Percentiles rank a stretch among this genome's conserved stretches.
Evolutionary conservation across 1,139 yeast genomes (phyloP).

Genomic region (Pichia sp.): DNA sequence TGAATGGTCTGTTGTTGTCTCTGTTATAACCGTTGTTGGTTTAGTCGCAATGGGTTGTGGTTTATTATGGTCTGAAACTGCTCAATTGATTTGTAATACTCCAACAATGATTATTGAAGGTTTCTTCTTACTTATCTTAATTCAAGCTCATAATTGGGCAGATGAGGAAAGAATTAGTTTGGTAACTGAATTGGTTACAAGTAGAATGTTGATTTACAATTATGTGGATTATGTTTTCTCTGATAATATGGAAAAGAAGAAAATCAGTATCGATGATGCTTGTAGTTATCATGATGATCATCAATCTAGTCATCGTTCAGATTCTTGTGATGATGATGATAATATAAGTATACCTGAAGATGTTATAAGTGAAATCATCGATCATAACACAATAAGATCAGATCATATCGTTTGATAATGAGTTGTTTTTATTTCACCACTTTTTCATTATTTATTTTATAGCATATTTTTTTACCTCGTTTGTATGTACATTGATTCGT

Average conservation of each 20-base stretch:
- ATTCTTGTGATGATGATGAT: not conserved
- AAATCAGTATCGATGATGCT: not conserved
- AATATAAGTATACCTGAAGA: not conserved
- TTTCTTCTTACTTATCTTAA: constrained; percentile 28
- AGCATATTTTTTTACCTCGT: too few relatives aligned
- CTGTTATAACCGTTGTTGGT: constrained; percentile 23
- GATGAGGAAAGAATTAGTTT: constrained; percentile 9
- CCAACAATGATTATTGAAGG: constrained; percentile 34
- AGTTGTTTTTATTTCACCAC: too few relatives aligned
- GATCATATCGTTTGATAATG: too few relatives aligned
- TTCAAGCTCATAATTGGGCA: constrained; percentile 30
- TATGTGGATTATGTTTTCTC: not conserved
- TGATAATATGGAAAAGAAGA: not conserved
- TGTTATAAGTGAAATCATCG: not conserved
- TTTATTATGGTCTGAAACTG: constrained; percentile 31
- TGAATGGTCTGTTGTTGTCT: constrained; percentile 4
- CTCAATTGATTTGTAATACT: constrained; percentile 31
- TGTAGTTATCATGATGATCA: not conserved
- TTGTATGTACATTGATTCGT: too few relatives aligned
- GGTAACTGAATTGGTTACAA: constrained; percentile 6
- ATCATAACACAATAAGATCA: not conserved
- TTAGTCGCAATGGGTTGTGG: constrained; percentile 27
- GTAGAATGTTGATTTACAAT: constrained; percentile 3
- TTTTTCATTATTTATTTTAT: not conserved
- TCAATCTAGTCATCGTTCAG: not conserved